A percentile compares a stretch with the other conserved stretches of the same genome.
These are phyloP conservation scores for Chlamydomonas reinhardtii DNA, from an alignment of 163 green algal genomes.

Conservation along the genomic window DNA sequence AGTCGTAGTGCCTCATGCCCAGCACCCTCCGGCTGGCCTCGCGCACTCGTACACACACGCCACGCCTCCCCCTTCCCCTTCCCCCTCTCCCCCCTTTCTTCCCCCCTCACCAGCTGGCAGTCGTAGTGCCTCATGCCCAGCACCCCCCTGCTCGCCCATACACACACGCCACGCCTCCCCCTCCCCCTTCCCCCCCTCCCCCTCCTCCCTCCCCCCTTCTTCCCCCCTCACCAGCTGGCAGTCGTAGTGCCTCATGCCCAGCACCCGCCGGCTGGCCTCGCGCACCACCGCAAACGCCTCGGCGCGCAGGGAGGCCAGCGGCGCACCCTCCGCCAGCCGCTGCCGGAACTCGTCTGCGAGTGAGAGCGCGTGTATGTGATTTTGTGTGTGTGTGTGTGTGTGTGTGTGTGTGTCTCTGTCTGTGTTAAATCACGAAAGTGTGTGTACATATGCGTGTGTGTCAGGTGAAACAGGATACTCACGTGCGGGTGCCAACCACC, in stretches of 20 bases:
- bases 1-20: conserved; percentile 95
- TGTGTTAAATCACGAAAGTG: too few species aligned
- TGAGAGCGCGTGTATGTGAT: too few species aligned
- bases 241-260: conserved; percentile 96
- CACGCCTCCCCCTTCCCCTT: too few species aligned
- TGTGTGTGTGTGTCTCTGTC: neutral
- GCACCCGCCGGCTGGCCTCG: conserved; percentile 86
- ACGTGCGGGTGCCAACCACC: too few species aligned
- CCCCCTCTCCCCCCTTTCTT: neutral
- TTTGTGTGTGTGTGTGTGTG: neutral
- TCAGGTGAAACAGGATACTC: too few species aligned
- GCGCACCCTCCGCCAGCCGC: conserved; percentile 60
- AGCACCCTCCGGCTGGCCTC: conserved; percentile 89
- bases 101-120: conserved; percentile 83
- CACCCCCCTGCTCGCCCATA: conserved; percentile 81
- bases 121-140: conserved; percentile 96
- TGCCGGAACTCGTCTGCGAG: conserved; percentile 71
- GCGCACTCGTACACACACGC: conserved; percentile 74
- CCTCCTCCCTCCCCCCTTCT: too few species aligned
- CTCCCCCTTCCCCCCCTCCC: neutral
- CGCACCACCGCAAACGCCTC: conserved; percentile 95
- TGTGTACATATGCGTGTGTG: too few species aligned
- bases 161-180: too few species aligned
- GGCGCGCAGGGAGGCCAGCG: conserved; percentile 81
- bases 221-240: conserved; percentile 83